Percentiles rank a stretch among this genome's conserved stretches.
Conservation (phyloP, 305 asterid genomes). For the Petunia hybrid region DNA sequence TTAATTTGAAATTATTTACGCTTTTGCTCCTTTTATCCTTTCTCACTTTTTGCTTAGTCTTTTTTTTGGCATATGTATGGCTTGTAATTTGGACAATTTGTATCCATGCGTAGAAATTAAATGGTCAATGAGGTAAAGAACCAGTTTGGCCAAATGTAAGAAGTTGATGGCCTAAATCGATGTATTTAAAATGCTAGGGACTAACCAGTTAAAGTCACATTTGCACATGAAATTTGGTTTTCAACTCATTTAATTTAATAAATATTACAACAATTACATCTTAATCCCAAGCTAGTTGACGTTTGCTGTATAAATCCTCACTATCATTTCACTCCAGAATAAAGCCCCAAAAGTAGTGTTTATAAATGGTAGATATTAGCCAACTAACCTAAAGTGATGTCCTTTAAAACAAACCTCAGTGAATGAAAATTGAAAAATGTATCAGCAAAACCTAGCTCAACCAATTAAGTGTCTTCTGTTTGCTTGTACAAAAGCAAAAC, state of each 20-base stretch:
- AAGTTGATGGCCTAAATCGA: neutral
- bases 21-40: neutral
- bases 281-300: conserved; percentile 8
- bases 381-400: conserved; percentile 12
- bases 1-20: neutral
- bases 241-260: neutral
- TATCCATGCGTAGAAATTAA: neutral
- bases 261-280: neutral
- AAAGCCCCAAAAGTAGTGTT: neutral
- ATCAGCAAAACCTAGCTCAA: conserved; percentile 13
- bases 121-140: neutral
- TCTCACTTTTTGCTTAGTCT: neutral
- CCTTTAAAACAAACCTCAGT: neutral
- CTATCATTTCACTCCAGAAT: neutral
- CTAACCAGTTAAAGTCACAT: neutral
- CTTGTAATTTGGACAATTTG: neutral
- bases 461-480: neutral
- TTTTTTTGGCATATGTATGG: too few relatives aligned
- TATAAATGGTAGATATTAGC: too few relatives aligned
- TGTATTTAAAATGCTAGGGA: neutral
- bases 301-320: neutral
- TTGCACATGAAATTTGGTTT: conserved; percentile 15
- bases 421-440: neutral
- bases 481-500: conserved; percentile 18
- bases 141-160: neutral